A percentile compares a stretch with the other conserved stretches of the same genome.
These are phyloP conservation scores for Fagopyrum tataricum DNA, from an alignment of 148 eudicot genomes.

Conservation along the genomic window DNA sequence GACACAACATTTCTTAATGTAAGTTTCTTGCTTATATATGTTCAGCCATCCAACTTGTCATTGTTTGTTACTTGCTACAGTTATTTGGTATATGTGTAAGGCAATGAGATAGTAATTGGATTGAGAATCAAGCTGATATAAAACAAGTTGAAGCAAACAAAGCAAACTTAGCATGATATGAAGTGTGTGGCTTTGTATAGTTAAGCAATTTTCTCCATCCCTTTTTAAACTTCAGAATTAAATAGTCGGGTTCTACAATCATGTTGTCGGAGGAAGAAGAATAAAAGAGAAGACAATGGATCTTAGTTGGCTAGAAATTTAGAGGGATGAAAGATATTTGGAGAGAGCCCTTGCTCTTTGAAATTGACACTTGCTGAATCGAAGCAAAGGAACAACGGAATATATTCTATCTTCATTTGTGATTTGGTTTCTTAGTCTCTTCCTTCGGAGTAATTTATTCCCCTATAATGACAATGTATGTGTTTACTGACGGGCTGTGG, in stretches of 20 bases:
- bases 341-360: neutral
- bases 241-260: neutral
- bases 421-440: too few species aligned
- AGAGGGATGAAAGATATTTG: neutral
- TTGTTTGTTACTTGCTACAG: neutral
- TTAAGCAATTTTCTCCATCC: neutral
- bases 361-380: neutral
- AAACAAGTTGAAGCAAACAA: too few species aligned
- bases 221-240: neutral
- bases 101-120: too few species aligned
- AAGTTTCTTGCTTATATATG: slow-evolving; percentile 24
- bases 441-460: too few species aligned
- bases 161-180: too few species aligned
- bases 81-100: neutral
- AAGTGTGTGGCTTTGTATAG: too few species aligned
- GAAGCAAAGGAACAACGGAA: neutral
- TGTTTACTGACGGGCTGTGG: neutral
- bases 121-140: too few species aligned
- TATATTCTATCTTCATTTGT: neutral
- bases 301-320: neutral
- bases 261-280: neutral
- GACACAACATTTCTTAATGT: slow-evolving; percentile 86
- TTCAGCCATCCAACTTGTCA: neutral
- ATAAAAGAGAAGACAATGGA: neutral
- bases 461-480: neutral